These are phyloP conservation scores for Ceratocystis huliohia DNA, from an alignment of 2,329 filamentous ascomycete genomes.

Conservation along the genomic window DNA sequence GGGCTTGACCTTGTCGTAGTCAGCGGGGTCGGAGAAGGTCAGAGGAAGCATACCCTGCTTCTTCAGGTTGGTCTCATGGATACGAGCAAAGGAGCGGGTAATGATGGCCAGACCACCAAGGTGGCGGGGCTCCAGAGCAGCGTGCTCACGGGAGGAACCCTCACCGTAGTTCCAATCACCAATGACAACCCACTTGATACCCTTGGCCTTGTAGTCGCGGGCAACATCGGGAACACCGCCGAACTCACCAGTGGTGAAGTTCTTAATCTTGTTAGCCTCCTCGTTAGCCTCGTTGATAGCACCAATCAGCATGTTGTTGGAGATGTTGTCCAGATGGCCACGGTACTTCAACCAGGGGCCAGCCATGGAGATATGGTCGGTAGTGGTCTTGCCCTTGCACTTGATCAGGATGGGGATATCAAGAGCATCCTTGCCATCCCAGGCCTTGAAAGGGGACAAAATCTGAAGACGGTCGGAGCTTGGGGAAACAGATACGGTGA, in stretches of 20 bases:
- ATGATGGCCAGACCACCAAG: slow-evolving; percentile 96
- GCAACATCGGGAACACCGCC: slow-evolving; percentile 86
- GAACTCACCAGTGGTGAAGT: slow-evolving; percentile 70
- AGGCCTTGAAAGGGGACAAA: slow-evolving; percentile 69
- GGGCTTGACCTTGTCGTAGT: slow-evolving; percentile 94
- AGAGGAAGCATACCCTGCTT: slow-evolving; percentile 99
- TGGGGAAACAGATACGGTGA: slow-evolving; percentile 74
- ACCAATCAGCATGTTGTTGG: slow-evolving; percentile 98
- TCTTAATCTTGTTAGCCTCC: slow-evolving; percentile 95
- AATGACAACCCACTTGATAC: slow-evolving; percentile 90
- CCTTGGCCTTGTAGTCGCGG: slow-evolving; percentile 96
- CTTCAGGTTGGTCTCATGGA: slow-evolving; percentile 99
- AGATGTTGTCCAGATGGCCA: slow-evolving; percentile 98
- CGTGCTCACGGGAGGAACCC: slow-evolving; percentile 94
- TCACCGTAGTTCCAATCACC: slow-evolving; percentile 99
- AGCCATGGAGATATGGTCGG: slow-evolving; percentile 94
- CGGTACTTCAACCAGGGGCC: slow-evolving; percentile 98
- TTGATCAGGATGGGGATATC: slow-evolving; percentile 92
- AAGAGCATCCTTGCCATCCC: slow-evolving; percentile 81
- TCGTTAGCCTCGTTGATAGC: slow-evolving; percentile 92
- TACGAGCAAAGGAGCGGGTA: slow-evolving; percentile 90
- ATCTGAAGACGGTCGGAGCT: slow-evolving; percentile 89
- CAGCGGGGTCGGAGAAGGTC: slow-evolving; percentile 84
- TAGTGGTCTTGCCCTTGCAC: slow-evolving; percentile 89
- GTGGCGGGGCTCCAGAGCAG: slow-evolving; percentile 92